Percentiles rank a stretch among this genome's conserved stretches.
Conservation (phyloP, 1,284 basidiomycete species). For the Trichosporon coremiiforme region DNA sequence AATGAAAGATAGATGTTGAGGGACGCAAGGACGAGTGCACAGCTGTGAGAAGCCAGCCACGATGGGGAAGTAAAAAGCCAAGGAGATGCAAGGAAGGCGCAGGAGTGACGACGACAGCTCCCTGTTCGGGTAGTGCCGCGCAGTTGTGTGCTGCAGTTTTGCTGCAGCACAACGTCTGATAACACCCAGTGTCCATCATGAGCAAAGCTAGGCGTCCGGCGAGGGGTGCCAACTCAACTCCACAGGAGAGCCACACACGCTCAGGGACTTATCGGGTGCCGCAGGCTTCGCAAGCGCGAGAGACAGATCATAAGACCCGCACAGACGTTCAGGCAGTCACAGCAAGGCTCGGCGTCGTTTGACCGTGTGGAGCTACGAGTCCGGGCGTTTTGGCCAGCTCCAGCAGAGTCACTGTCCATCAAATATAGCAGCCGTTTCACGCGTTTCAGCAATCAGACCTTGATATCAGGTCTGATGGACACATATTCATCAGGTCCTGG, state of each 20-base stretch:
- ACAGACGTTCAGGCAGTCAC: background rate
- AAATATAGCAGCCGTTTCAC: no score
- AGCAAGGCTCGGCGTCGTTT: background rate
- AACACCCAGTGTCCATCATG: background rate
- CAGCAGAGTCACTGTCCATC: no score
- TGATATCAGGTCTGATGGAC: no score
- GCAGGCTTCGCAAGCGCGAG: background rate
- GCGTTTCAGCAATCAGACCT: no score
- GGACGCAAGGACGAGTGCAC: no score
- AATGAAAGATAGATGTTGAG: background rate
- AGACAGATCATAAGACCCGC: background rate
- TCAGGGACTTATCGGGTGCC: background rate
- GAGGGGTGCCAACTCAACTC: background rate
- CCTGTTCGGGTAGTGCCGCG: background rate
- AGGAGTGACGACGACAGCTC: background rate
- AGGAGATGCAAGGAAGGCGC: background rate
- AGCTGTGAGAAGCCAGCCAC: background rate
- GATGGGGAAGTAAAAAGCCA: background rate
- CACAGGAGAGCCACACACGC: background rate
- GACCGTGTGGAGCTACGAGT: background rate
- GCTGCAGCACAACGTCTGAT: background rate
- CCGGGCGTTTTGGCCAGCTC: no score
- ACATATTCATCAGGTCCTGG: no score
- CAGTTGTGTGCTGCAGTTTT: background rate
- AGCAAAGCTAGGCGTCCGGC: background rate